phyloP scores from a whole-genome alignment of 495 filamentous ascomycete species.

The Penicillium herquei region DNA sequence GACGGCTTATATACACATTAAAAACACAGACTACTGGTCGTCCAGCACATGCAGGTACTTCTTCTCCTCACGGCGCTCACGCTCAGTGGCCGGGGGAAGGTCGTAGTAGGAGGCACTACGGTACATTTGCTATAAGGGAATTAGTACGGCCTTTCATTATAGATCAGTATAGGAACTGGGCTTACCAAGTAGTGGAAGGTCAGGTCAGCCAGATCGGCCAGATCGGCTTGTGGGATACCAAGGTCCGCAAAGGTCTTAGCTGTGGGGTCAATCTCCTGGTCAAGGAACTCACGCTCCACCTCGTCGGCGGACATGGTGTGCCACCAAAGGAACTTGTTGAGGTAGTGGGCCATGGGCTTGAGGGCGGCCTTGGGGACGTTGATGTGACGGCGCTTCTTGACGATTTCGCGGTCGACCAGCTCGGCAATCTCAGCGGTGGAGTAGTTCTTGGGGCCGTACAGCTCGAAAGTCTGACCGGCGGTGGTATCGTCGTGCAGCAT shows the following conservation, averaged over 20 bases:
- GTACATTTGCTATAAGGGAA: slow-evolving; percentile 66
- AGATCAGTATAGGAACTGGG: slow-evolving; percentile 3
- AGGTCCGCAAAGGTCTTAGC: slow-evolving; percentile 97
- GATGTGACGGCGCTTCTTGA: slow-evolving; percentile 84
- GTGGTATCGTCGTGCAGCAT: slow-evolving; percentile 91
- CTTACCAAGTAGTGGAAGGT: slow-evolving; percentile 93
- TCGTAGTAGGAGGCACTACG: slow-evolving; percentile 83
- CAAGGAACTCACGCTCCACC: slow-evolving; percentile 89
- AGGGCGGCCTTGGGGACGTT: slow-evolving; percentile 82
- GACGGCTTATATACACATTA: slow-evolving; percentile 44
- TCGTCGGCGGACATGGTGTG: slow-evolving; percentile 77
- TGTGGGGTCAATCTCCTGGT: slow-evolving; percentile 84
- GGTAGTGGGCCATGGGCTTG: slow-evolving; percentile 65
- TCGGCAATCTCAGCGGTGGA: slow-evolving; percentile 81
- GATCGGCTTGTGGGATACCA: slow-evolving; percentile 62
- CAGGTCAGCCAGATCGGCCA: slow-evolving; percentile 74
- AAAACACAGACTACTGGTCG: slow-evolving; percentile 64
- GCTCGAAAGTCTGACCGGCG: slow-evolving; percentile 86
- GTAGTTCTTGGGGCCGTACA: slow-evolving; percentile 93
- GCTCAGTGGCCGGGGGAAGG: slow-evolving; percentile 88
- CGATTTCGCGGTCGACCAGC: slow-evolving; percentile 87
- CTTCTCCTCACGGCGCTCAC: slow-evolving; percentile 90
- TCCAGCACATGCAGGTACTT: slow-evolving; percentile 95
- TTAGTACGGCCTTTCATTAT: slow-evolving; percentile 25
- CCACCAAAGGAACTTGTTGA: slow-evolving; percentile 89